Conservation (phyloP, 179 eudicot species). For the Drosera spatulata region DNA sequence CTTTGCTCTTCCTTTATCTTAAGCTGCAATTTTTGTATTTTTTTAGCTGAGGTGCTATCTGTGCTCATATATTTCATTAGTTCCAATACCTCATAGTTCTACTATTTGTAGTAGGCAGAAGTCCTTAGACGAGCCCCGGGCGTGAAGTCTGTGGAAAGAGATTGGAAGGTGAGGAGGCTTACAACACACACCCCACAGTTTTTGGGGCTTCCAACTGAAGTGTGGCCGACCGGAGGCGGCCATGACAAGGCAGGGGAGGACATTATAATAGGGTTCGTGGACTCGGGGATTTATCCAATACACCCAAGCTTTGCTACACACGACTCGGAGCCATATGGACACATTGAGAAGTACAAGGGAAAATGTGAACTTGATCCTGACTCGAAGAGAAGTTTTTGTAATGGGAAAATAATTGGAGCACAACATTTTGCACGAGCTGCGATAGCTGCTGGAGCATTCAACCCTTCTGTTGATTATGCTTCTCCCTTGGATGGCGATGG, state of each 20-base stretch:
- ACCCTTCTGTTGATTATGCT: slow-evolving; percentile 63
- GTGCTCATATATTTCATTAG: not conserved
- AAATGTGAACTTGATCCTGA: slow-evolving; percentile 76
- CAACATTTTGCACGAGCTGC: slow-evolving; percentile 96
- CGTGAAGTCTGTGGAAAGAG: slow-evolving; percentile 75
- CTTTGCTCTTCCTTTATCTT: not conserved
- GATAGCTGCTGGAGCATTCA: slow-evolving; percentile 75
- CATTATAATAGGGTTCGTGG: slow-evolving; percentile 83
- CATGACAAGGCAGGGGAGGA: slow-evolving; percentile 74
- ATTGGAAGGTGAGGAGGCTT: slow-evolving; percentile 86
- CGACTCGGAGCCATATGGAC: slow-evolving; percentile 61
- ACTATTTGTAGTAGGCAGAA: slow-evolving; percentile 75
- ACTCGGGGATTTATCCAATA: slow-evolving; percentile 72
- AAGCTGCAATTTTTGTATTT: not conserved
- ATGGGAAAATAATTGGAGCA: slow-evolving; percentile 90
- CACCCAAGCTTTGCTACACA: slow-evolving; percentile 80
- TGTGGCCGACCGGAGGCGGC: slow-evolving; percentile 93
- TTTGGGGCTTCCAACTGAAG: slow-evolving; percentile 90
- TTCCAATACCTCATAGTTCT: slow-evolving; percentile 20
- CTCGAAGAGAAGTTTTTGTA: slow-evolving; percentile 58
- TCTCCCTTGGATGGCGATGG: slow-evolving; percentile 95
- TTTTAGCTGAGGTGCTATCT: not conserved
- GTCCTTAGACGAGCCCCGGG: slow-evolving; percentile 62
- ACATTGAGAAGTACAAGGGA: slow-evolving; percentile 68
- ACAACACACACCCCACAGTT: slow-evolving; percentile 91